Evolutionary conservation across 139 green algal genomes (phyloP).

Genomic region (Coelastrella sp.): DNA sequence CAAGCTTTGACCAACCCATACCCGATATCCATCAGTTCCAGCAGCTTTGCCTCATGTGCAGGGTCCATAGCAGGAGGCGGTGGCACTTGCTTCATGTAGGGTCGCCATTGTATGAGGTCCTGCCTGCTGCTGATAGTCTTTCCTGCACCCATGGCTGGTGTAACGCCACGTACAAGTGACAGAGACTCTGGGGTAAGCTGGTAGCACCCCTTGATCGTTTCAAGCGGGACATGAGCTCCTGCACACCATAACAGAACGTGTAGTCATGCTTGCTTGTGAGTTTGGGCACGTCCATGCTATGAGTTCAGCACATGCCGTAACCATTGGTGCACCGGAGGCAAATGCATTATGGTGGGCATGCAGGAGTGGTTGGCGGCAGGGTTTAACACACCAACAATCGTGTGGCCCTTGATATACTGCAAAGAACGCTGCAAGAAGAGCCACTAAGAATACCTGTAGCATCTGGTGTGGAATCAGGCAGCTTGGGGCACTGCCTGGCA

Average conservation of each 20-base stretch:
- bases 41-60: constrained; percentile 4
- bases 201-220: constrained; percentile 38
- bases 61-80: constrained; percentile 27
- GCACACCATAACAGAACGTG: neutral
- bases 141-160: neutral
- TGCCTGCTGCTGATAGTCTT: constrained; percentile 32
- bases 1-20: neutral
- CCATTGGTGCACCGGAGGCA: too few relatives aligned
- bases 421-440: neutral
- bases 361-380: too few relatives aligned
- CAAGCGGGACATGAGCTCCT: constrained; percentile 9
- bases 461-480: constrained; percentile 1
- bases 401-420: too few relatives aligned
- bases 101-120: constrained; percentile 40
- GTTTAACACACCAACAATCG: too few relatives aligned
- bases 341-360: too few relatives aligned
- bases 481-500: neutral
- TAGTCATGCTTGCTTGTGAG: too few relatives aligned
- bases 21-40: constrained; percentile 31
- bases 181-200: constrained; percentile 1
- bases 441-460: neutral
- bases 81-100: constrained; percentile 35
- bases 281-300: too few relatives aligned
- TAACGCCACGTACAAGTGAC: constrained; percentile 11
- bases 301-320: too few relatives aligned